phyloP scores from a whole-genome alignment of 768 basidiomycete genomes.

The Sarcodon aspratus region DNA sequence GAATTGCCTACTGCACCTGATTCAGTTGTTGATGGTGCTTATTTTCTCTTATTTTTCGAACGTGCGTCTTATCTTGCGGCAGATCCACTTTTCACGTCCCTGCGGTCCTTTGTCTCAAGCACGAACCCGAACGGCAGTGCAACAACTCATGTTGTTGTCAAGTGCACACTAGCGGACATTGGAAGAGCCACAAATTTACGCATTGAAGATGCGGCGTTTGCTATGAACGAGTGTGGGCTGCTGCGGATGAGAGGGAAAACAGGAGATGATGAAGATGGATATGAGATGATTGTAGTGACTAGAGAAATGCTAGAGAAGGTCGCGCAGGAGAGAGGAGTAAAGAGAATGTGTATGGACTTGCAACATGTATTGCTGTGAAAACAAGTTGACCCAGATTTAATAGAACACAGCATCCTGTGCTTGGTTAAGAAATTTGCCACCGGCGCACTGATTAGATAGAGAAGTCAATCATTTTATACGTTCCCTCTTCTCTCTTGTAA shows the following conservation, averaged over 20 bases:
- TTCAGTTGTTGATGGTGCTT: background rate
- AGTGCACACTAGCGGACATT: slow-evolving; percentile 68
- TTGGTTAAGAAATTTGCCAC: background rate
- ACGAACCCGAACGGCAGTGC: slow-evolving; percentile 58
- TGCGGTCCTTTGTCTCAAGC: slow-evolving; percentile 47
- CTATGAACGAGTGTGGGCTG: slow-evolving; percentile 79
- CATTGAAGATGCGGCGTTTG: slow-evolving; percentile 80
- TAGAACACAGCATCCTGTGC: background rate
- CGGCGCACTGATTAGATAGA: too few species aligned
- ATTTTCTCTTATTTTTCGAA: background rate
- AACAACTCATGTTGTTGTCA: slow-evolving; percentile 53
- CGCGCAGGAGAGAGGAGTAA: slow-evolving; percentile 58
- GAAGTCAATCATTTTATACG: too few species aligned
- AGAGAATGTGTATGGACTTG: slow-evolving; percentile 54
- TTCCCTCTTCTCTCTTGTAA: too few species aligned
- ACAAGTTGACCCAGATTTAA: too few species aligned
- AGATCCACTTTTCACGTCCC: slow-evolving; percentile 43
- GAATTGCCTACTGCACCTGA: slow-evolving; percentile 18
- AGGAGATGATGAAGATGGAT: slow-evolving; percentile 22
- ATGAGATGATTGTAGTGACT: slow-evolving; percentile 44
- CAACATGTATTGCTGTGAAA: slow-evolving; percentile 39
- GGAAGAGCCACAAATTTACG: slow-evolving; percentile 73
- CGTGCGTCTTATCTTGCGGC: background rate
- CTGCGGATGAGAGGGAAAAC: slow-evolving; percentile 32
- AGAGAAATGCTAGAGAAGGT: slow-evolving; percentile 59